Percentiles rank a stretch among this genome's conserved stretches.
phyloP scores from a whole-genome alignment of 176 grass and related monocot species.

The Paspalum vaginatum region DNA sequence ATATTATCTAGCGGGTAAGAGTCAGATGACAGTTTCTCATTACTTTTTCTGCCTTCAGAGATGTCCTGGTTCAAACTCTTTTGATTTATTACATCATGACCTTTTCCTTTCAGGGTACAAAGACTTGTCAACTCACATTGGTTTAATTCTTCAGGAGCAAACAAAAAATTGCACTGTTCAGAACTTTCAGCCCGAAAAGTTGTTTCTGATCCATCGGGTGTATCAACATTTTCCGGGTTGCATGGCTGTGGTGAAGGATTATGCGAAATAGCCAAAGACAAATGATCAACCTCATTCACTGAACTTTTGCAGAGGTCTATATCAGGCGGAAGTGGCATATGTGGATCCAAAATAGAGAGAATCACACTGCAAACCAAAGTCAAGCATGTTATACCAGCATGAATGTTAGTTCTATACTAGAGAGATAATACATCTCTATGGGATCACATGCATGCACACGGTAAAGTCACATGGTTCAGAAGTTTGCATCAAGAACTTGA shows the following conservation, averaged over 20 bases:
- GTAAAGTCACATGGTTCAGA: conserved; percentile 26
- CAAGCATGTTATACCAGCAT: conserved; percentile 36
- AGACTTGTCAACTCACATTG: conserved; percentile 61
- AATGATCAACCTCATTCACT: conserved; percentile 55
- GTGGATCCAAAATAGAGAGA: conserved; percentile 84
- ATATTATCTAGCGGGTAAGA: conserved; percentile 69
- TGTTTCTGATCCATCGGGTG: conserved; percentile 53
- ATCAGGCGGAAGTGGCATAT: conserved; percentile 74
- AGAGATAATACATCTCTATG: neutral
- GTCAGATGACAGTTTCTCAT: conserved; percentile 42
- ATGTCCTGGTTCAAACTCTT: conserved; percentile 43
- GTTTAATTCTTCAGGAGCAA: conserved; percentile 78
- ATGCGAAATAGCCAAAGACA: conserved; percentile 48
- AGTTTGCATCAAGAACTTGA: conserved; percentile 13
- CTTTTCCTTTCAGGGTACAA: conserved; percentile 47
- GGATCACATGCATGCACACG: neutral
- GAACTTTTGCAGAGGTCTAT: conserved; percentile 80
- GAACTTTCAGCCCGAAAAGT: conserved; percentile 42
- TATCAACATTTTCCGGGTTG: conserved; percentile 56
- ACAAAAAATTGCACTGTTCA: conserved; percentile 60
- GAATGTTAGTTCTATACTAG: neutral
- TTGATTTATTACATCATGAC: conserved; percentile 41
- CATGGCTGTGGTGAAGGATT: conserved; percentile 27
- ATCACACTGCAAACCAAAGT: conserved; percentile 67
- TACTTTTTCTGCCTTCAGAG: conserved; percentile 44